Evolutionary conservation across 805 yeast genomes (phyloP).

Genomic region (Zygosaccharomyces pseudorouxii): DNA sequence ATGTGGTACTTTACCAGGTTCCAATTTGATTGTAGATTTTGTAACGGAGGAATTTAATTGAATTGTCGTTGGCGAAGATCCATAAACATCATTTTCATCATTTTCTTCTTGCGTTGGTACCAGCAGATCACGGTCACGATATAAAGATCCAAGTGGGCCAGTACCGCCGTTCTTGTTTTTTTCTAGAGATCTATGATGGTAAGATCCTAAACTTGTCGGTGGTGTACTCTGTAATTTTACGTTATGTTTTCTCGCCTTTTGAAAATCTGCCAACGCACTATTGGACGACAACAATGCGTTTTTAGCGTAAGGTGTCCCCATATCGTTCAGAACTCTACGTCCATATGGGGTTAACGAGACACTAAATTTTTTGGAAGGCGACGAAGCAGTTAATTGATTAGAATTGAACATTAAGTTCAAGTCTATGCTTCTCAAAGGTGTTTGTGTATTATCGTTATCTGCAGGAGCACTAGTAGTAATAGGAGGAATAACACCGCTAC

Average conservation of each 20-base stretch:
- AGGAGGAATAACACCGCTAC: not conserved
- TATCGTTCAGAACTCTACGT: constrained; percentile 29
- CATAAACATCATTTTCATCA: constrained; percentile 23
- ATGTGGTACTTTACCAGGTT: constrained; percentile 18
- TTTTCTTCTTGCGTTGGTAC: constrained; percentile 9
- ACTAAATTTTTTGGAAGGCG: constrained; percentile 30
- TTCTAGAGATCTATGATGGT: constrained; percentile 1
- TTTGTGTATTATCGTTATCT: constrained; percentile 13
- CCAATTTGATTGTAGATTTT: constrained; percentile 25
- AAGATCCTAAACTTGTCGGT: constrained; percentile 8
- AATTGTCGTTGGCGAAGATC: constrained; percentile 36
- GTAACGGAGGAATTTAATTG: constrained; percentile 34
- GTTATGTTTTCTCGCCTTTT: constrained; percentile 30
- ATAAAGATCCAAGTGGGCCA: not conserved
- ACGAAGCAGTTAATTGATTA: constrained; percentile 17
- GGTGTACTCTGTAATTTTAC: constrained; percentile 16
- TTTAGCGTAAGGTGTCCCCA: constrained; percentile 32
- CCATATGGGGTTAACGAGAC: constrained; percentile 34
- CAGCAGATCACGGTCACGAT: constrained; percentile 1
- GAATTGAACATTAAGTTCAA: constrained; percentile 33
- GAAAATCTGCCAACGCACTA: constrained; percentile 34
- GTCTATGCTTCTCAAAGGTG: constrained; percentile 33
- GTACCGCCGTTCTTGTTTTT: not conserved
- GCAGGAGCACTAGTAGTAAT: constrained; percentile 1
- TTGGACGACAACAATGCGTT: constrained; percentile 23